Evolutionary conservation across 2,329 filamentous ascomycete species (phyloP).

Genomic region (Aotearoamyces nothofagi): DNA sequence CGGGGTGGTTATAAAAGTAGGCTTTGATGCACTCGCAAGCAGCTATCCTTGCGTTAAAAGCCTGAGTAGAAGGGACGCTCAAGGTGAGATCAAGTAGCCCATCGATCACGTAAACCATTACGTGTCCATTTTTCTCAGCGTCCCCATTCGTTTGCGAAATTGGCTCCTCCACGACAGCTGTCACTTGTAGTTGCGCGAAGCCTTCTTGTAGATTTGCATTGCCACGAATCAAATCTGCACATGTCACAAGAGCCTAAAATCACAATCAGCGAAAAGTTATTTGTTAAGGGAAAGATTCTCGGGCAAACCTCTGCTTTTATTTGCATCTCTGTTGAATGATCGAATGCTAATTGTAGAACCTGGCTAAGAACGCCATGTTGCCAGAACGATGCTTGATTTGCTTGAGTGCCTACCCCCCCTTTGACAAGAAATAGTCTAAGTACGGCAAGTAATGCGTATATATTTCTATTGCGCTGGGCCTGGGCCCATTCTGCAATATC

Average conservation of each 20-base stretch:
- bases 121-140: constrained; percentile 30
- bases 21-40: constrained; percentile 86
- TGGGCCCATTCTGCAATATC: constrained; percentile 60
- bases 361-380: constrained; percentile 67
- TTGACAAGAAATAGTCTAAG: constrained; percentile 71
- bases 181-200: constrained; percentile 77
- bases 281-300: constrained; percentile 3
- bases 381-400: constrained; percentile 79
- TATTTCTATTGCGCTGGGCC: constrained; percentile 71
- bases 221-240: constrained; percentile 74
- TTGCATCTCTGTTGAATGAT: constrained; percentile 50
- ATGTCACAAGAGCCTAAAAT: constrained; percentile 59
- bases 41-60: constrained; percentile 70
- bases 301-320: constrained; percentile 62
- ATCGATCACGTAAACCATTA: constrained; percentile 79
- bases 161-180: constrained; percentile 33
- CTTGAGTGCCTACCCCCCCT: constrained; percentile 64
- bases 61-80: constrained; percentile 45
- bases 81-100: constrained; percentile 75
- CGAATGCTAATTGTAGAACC: constrained; percentile 72
- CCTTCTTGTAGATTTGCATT: constrained; percentile 71
- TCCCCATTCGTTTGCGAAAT: constrained; percentile 23
- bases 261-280: constrained; percentile 3
- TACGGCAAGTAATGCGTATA: constrained; percentile 79
- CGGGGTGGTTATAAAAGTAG: constrained; percentile 70